phyloP scores from a whole-genome alignment of 768 basidiomycete genomes.

The Russula lepida region DNA sequence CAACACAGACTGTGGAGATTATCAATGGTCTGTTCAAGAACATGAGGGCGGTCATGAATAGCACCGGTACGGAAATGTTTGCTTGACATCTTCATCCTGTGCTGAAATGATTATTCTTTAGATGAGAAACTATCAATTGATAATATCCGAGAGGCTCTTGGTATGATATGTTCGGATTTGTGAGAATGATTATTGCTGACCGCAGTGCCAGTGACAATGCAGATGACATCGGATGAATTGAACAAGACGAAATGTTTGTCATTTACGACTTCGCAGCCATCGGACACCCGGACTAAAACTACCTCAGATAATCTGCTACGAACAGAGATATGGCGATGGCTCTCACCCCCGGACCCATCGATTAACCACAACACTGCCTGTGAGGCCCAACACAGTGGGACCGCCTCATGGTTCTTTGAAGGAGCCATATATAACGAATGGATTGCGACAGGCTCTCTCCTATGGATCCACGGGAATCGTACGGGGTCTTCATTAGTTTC shows the following conservation, averaged over 20 bases:
- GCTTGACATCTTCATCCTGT: too few relatives aligned
- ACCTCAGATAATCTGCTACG: background rate
- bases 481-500: background rate
- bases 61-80: background rate
- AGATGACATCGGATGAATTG: background rate
- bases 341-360: background rate
- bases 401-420: background rate
- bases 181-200: background rate
- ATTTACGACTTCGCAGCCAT: background rate
- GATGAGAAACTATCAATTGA: background rate
- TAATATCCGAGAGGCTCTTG: background rate
- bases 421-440: background rate
- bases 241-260: background rate
- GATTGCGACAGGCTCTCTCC: background rate
- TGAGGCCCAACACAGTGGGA: background rate
- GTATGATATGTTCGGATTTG: background rate
- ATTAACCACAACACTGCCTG: background rate
- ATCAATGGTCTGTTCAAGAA: background rate
- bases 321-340: background rate
- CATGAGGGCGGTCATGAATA: background rate
- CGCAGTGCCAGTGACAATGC: background rate
- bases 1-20: background rate
- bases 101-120: background rate
- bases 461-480: slow-evolving; percentile 6
- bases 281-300: background rate